Conservation (phyloP, 192 early-diverging fungal species). For the Coemansia sp. region DNA sequence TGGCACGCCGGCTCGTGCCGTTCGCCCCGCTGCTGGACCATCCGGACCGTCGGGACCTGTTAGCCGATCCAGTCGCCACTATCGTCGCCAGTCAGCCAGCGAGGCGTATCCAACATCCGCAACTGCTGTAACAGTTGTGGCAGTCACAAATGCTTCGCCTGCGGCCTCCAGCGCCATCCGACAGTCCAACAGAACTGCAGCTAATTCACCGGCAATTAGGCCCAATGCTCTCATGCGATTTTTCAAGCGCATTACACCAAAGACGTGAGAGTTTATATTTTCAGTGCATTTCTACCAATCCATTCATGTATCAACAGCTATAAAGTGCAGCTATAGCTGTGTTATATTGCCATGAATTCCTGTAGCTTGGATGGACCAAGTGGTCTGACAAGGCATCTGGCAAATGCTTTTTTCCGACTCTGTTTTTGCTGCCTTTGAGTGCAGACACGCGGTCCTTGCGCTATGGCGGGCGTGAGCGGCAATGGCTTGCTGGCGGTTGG, state of each 20-base stretch:
- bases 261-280: conserved; percentile 17
- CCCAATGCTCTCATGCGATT: conserved; percentile 45
- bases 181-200: background rate
- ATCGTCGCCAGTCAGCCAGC: conserved; percentile 24
- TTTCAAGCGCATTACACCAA: conserved; percentile 38
- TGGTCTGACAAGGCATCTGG: background rate
- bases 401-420: background rate
- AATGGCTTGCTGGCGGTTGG: conserved; percentile 7
- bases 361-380: background rate
- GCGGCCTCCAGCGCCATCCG: background rate
- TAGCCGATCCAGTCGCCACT: conserved; percentile 1
- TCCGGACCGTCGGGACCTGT: background rate
- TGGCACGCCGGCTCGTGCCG: background rate
- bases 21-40: background rate
- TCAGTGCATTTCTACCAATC: background rate
- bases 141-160: background rate
- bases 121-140: conserved; percentile 10
- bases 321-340: background rate
- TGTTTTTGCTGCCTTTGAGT: too few species aligned
- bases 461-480: background rate
- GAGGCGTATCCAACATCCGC: conserved; percentile 22
- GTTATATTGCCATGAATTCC: background rate
- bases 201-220: conserved; percentile 9
- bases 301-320: background rate
- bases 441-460: too few species aligned